These are phyloP conservation scores for Chlamydomonas schloesseri DNA, from an alignment of 139 green algal genomes.

Conservation along the genomic window DNA sequence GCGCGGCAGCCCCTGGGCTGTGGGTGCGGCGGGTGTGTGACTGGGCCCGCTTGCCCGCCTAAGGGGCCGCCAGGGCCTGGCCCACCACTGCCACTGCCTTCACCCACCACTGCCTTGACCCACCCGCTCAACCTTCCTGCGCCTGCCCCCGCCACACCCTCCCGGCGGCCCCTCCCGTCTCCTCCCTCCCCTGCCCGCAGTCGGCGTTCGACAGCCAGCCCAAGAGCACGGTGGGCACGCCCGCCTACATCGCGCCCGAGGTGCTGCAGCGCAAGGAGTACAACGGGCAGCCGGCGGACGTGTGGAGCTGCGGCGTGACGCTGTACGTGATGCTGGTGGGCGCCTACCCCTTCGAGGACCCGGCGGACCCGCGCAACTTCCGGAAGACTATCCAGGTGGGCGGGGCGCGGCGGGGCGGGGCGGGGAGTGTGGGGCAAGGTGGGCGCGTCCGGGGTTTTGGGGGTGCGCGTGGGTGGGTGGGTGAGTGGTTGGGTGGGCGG, in stretches of 20 bases:
- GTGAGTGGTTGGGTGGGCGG: too few relatives aligned
- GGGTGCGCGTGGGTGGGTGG: too few relatives aligned
- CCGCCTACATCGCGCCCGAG: conserved; percentile 98
- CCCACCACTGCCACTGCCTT: too few relatives aligned
- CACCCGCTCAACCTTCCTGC: too few relatives aligned
- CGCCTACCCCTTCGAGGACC: conserved; percentile 99
- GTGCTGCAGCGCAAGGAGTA: conserved; percentile 91
- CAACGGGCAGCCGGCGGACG: conserved; percentile 93
- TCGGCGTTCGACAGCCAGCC: conserved; percentile 92
- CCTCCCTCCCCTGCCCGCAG: too few relatives aligned
- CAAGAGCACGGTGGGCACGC: conserved; percentile 99
- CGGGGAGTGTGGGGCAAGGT: neutral
- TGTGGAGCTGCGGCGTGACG: conserved; percentile 98
- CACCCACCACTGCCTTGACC: too few relatives aligned
- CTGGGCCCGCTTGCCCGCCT: too few relatives aligned
- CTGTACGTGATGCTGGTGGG: conserved; percentile 99
- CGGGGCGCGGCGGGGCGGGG: neutral
- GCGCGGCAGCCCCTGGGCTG: too few relatives aligned
- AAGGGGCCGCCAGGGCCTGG: too few relatives aligned
- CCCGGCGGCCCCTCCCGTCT: too few relatives aligned
- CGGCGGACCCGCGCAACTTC: conserved; percentile 95
- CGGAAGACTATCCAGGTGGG: conserved; percentile 98
- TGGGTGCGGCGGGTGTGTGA: too few relatives aligned
- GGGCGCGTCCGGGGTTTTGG: neutral
- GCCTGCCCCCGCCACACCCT: too few relatives aligned